phyloP scores from a whole-genome alignment of 1,139 yeast genomes.

The Candida neerlandica region DNA sequence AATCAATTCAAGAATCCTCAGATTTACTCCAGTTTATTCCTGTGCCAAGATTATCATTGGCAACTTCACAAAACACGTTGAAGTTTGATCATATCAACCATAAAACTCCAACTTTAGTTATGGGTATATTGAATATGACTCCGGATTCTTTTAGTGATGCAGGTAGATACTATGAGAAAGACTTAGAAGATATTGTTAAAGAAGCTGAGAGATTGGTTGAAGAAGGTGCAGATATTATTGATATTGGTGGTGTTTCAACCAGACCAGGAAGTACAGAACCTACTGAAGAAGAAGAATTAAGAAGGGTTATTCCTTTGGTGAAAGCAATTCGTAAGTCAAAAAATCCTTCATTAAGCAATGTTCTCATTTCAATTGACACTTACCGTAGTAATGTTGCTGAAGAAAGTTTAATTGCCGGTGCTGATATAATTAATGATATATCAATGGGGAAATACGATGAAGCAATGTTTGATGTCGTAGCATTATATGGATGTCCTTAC shows the following conservation, averaged over 20 bases:
- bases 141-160: slow-evolving; percentile 98
- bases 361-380: slow-evolving; percentile 79
- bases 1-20: slow-evolving; percentile 48
- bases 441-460: slow-evolving; percentile 79
- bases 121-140: slow-evolving; percentile 89
- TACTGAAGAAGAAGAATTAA: slow-evolving; percentile 57
- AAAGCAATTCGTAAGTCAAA: slow-evolving; percentile 52
- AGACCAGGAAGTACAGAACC: slow-evolving; percentile 77
- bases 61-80: slow-evolving; percentile 26
- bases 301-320: slow-evolving; percentile 71
- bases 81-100: slow-evolving; percentile 41
- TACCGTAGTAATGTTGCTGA: slow-evolving; percentile 77
- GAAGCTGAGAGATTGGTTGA: slow-evolving; percentile 48
- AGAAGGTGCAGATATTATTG: slow-evolving; percentile 71
- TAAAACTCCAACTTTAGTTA: slow-evolving; percentile 52
- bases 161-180: slow-evolving; percentile 41
- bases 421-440: slow-evolving; percentile 89
- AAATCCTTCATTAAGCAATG: slow-evolving; percentile 36
- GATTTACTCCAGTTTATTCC: slow-evolving; percentile 51
- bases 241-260: slow-evolving; percentile 93
- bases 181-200: slow-evolving; percentile 33
- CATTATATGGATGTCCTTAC: slow-evolving; percentile 72
- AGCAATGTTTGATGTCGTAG: slow-evolving; percentile 65
- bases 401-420: slow-evolving; percentile 71
- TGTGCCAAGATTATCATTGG: slow-evolving; percentile 27